Evolutionary conservation across 495 filamentous ascomycete species (phyloP).

Genomic region (Talaromyces trachyspermus): DNA sequence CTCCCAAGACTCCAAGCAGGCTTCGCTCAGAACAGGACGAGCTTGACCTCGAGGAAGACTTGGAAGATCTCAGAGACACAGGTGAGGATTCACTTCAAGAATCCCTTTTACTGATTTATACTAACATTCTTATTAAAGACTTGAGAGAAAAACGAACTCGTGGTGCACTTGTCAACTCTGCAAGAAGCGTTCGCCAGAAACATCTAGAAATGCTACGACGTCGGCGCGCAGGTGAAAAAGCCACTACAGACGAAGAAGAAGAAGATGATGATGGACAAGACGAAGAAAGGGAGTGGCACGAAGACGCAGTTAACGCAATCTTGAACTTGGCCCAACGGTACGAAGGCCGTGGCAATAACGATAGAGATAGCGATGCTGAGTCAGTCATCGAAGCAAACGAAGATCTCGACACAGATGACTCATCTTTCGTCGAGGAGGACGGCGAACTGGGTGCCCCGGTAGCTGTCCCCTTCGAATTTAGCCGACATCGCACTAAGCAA

Average conservation of each 20-base stretch:
- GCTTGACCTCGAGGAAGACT: slow-evolving; percentile 37
- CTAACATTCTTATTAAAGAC: slow-evolving; percentile 16
- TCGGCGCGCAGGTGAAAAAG: slow-evolving; percentile 45
- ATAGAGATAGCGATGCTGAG: slow-evolving; percentile 29
- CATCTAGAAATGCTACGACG: slow-evolving; percentile 49
- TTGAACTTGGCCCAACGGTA: neutral
- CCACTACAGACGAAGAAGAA: slow-evolving; percentile 23
- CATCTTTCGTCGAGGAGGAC: slow-evolving; percentile 65
- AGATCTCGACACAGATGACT: slow-evolving; percentile 54
- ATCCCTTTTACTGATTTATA: neutral
- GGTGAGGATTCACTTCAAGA: slow-evolving; percentile 16
- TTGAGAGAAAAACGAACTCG: slow-evolving; percentile 37
- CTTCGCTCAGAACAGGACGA: slow-evolving; percentile 17
- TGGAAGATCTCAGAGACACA: slow-evolving; percentile 39
- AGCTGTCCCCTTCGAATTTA: slow-evolving; percentile 69
- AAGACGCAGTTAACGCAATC: slow-evolving; percentile 7
- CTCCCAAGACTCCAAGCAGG: neutral
- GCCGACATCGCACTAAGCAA: slow-evolving; percentile 55
- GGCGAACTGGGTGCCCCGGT: slow-evolving; percentile 54
- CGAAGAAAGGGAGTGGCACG: neutral
- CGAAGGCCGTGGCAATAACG: slow-evolving; percentile 5
- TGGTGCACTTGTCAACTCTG: slow-evolving; percentile 28
- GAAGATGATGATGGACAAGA: slow-evolving; percentile 11
- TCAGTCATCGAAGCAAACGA: slow-evolving; percentile 28
- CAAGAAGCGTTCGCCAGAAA: slow-evolving; percentile 36